These are phyloP conservation scores for Petasospora rhodanensis DNA, from an alignment of 1,139 yeast species.

Conservation along the genomic window DNA sequence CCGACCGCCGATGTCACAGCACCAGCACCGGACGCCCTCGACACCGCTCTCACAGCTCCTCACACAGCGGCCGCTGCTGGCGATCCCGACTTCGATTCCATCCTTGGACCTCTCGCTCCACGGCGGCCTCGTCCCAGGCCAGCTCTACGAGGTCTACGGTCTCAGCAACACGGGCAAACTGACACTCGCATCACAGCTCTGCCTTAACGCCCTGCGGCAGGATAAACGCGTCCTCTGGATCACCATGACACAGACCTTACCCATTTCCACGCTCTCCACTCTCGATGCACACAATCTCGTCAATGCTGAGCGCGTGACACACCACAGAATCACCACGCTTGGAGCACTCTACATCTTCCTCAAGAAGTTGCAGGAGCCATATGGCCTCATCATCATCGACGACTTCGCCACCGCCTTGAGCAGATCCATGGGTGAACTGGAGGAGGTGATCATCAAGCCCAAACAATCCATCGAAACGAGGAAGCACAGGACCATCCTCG, in stretches of 20 bases:
- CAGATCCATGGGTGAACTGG: slow-evolving; percentile 15
- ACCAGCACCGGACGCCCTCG: slow-evolving; percentile 14
- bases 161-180: slow-evolving; percentile 22
- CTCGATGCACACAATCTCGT: slow-evolving; percentile 3
- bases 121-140: slow-evolving; percentile 23
- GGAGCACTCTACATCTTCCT: slow-evolving; percentile 16
- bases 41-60: slow-evolving; percentile 19
- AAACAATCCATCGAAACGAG: slow-evolving; percentile 7
- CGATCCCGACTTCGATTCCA: slow-evolving; percentile 15
- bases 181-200: slow-evolving; percentile 13
- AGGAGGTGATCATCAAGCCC: slow-evolving; percentile 5
- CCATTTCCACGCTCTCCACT: not conserved
- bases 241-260: slow-evolving; percentile 8
- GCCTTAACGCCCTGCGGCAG: slow-evolving; percentile 12
- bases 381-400: slow-evolving; percentile 21
- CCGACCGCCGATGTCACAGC: no score
- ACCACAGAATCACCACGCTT: slow-evolving; percentile 13
- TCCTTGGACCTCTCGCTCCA: slow-evolving; percentile 16
- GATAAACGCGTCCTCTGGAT: slow-evolving; percentile 20
- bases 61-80: slow-evolving; percentile 15
- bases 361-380: slow-evolving; percentile 8
- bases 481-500: slow-evolving; percentile 11
- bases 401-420: slow-evolving; percentile 17
- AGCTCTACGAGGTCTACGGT: slow-evolving; percentile 21
- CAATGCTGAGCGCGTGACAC: slow-evolving; percentile 1